Evolutionary conservation across 441 rosid species (phyloP).

Genomic region (Syzygium syzygioides): DNA sequence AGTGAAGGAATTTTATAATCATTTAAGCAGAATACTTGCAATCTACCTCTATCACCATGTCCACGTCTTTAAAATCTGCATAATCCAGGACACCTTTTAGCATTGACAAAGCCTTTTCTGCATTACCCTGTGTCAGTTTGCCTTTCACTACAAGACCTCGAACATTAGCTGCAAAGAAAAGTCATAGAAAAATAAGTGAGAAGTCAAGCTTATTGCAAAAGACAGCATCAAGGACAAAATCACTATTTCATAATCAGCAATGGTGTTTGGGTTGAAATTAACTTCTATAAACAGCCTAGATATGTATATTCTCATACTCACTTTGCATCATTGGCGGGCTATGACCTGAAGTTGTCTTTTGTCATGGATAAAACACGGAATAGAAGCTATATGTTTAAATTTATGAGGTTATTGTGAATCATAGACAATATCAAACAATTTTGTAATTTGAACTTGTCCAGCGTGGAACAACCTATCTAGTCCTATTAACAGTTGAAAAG

Average conservation of each 20-base stretch:
- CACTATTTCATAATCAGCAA: neutral
- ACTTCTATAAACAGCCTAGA: neutral
- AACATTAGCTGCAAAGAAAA: constrained; percentile 55
- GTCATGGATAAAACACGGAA: neutral
- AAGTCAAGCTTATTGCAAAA: neutral
- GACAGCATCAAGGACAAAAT: neutral
- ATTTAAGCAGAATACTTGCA: neutral
- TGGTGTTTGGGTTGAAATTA: neutral
- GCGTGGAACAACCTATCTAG: neutral
- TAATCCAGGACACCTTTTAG: constrained; percentile 84
- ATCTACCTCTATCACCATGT: constrained; percentile 86
- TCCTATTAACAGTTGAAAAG: neutral
- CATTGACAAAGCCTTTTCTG: constrained; percentile 67
- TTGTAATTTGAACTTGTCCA: neutral
- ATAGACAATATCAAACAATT: neutral
- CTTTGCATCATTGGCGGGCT: neutral
- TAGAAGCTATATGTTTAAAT: neutral
- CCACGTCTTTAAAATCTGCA: constrained; percentile 78
- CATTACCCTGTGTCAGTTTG: constrained; percentile 62
- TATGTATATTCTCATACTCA: neutral
- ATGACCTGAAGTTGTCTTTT: neutral
- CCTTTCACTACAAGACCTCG: constrained; percentile 65
- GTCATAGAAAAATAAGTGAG: neutral
- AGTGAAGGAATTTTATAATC: neutral
- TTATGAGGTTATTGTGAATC: neutral